Conservation (phyloP, 176 grass and related monocot species). For the Carex cristatella region DNA sequence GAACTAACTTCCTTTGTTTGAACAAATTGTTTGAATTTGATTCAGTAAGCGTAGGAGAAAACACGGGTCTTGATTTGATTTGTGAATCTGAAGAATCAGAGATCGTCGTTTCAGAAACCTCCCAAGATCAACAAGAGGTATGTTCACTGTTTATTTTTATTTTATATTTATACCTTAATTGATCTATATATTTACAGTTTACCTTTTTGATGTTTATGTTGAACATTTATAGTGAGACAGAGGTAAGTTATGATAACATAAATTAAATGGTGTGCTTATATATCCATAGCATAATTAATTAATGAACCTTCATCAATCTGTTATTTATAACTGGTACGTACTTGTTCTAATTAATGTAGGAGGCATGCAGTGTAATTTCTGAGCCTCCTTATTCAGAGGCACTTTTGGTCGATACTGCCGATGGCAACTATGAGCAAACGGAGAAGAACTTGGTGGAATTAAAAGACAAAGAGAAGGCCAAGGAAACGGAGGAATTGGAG, state of each 20-base stretch:
- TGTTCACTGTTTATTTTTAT: not conserved
- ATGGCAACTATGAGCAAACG: not conserved
- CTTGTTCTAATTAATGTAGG: not conserved
- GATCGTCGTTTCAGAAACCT: not conserved
- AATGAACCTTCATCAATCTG: not conserved
- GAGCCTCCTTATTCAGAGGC: not conserved
- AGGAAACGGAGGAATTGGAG: slow-evolving; percentile 17
- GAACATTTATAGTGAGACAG: not conserved
- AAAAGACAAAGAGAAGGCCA: not conserved
- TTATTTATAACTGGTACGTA: not conserved
- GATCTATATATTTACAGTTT: not conserved
- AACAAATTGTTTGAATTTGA: not conserved
- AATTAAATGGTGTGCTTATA: not conserved
- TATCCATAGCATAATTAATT: not conserved
- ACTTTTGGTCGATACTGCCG: not conserved
- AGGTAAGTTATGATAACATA: not conserved
- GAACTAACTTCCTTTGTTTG: no score
- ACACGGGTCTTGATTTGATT: not conserved
- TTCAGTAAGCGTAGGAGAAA: not conserved
- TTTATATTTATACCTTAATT: not conserved
- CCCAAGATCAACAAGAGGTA: not conserved
- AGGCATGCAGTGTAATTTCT: slow-evolving; percentile 6
- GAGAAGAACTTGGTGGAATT: not conserved
- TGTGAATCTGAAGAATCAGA: not conserved
- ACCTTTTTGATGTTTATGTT: not conserved